Evolutionary conservation across 73 alveolate species (phyloP).

Genomic region (Tetrahymena elliotti): DNA sequence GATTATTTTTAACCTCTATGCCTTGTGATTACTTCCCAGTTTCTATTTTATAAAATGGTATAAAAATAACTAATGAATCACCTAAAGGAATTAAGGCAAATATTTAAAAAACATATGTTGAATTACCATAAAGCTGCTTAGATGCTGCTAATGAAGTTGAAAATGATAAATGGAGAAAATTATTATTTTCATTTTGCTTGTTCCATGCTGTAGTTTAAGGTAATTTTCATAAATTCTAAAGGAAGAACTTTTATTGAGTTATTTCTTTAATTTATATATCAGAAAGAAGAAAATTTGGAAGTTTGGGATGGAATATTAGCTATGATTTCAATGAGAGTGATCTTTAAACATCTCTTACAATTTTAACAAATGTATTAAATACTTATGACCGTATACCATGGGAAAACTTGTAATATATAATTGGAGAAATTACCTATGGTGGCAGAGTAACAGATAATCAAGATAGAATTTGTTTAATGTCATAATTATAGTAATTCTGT

Average conservation of each 20-base stretch:
- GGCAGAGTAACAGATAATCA: constrained; percentile 97
- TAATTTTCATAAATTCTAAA: background rate
- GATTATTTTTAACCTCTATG: constrained; percentile 94
- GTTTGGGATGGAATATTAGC: constrained; percentile 94
- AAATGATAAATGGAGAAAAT: constrained; percentile 74
- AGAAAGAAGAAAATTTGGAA: constrained; percentile 96
- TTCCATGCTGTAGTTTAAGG: constrained; percentile 94
- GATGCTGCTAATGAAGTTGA: constrained; percentile 68
- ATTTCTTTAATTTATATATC: background rate
- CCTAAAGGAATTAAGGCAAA: constrained; percentile 74
- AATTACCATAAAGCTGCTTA: constrained; percentile 64
- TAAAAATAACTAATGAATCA: constrained; percentile 95
- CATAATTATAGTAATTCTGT: constrained; percentile 68
- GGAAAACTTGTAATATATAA: constrained; percentile 76
- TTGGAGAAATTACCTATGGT: constrained; percentile 97
- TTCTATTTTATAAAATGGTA: constrained; percentile 83
- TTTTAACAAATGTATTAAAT: constrained; percentile 73
- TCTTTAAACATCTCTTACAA: constrained; percentile 80
- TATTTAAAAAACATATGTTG: constrained; percentile 70
- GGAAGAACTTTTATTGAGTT: background rate
- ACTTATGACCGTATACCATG: constrained; percentile 86
- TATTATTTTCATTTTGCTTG: constrained; percentile 76
- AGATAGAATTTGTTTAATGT: constrained; percentile 89
- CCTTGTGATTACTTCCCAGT: constrained; percentile 97
- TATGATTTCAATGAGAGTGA: constrained; percentile 96